These are phyloP conservation scores for Xerocomus potaroensis DNA, from an alignment of 768 basidiomycete species.

Conservation along the genomic window DNA sequence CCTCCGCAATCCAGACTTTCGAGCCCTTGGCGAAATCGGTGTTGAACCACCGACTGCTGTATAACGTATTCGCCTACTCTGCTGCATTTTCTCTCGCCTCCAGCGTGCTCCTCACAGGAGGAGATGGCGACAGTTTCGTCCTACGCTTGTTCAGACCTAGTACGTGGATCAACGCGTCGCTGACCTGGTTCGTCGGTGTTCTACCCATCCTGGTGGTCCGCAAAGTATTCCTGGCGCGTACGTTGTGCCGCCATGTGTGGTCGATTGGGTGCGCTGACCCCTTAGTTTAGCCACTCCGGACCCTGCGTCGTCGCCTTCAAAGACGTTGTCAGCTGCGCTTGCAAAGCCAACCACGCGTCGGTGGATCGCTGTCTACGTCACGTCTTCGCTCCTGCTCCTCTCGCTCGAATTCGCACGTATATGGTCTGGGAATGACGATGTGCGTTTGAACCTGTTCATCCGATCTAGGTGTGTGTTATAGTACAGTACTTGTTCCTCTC, in stretches of 20 bases:
- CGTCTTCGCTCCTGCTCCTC: conserved; percentile 44
- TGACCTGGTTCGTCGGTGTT: conserved; percentile 49
- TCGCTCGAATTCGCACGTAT: conserved; percentile 40
- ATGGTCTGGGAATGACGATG: conserved; percentile 30
- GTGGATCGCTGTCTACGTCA: conserved; percentile 42
- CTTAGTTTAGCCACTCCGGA: conserved; percentile 41
- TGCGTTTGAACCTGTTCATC: conserved; percentile 53
- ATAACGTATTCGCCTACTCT: conserved; percentile 50
- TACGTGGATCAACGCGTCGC: conserved; percentile 38
- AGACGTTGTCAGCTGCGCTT: conserved; percentile 42
- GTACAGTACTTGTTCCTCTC: not conserved
- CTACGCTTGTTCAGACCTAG: conserved; percentile 39
- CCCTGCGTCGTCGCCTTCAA: conserved; percentile 48
- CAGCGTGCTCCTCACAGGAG: conserved; percentile 30
- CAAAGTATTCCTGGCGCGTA: conserved; percentile 58
- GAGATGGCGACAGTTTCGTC: conserved; percentile 21
- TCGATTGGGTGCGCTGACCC: not conserved
- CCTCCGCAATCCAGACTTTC: conserved; percentile 54
- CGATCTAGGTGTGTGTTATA: conserved; percentile 52
- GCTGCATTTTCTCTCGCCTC: conserved; percentile 44
- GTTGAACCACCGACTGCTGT: conserved; percentile 56
- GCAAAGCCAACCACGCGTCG: conserved; percentile 44
- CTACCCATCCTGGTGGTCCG: conserved; percentile 55
- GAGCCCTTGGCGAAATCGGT: conserved; percentile 63
- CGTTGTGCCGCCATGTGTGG: conserved; percentile 24